Conservation (phyloP, 768 basidiomycete genomes). For the Tricholoma terreum region DNA sequence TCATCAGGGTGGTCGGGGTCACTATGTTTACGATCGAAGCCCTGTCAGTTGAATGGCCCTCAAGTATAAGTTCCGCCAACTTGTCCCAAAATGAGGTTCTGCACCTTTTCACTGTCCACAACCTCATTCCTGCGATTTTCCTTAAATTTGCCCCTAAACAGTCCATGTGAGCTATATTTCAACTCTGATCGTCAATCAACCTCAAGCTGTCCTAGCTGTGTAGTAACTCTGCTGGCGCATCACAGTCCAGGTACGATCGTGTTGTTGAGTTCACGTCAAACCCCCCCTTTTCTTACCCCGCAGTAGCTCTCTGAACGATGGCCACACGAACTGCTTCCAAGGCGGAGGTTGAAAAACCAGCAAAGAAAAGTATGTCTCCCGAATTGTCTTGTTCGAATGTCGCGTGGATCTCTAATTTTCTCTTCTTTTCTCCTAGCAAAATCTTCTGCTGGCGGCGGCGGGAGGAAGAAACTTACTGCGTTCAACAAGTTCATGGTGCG, state of each 20-base stretch:
- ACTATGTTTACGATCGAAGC: conserved; percentile 40
- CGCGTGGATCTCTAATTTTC: conserved; percentile 15
- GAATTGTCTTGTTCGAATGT: conserved; percentile 9
- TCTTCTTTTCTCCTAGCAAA: conserved; percentile 40
- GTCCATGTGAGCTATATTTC: conserved; percentile 2
- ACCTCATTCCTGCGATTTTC: conserved; percentile 15
- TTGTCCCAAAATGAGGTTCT: conserved; percentile 44
- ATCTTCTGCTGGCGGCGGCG: conserved; percentile 41
- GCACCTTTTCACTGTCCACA: conserved; percentile 43
- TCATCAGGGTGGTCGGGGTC: conserved; percentile 38
- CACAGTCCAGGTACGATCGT: not conserved
- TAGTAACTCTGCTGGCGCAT: not conserved
- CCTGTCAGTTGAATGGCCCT: conserved; percentile 44
- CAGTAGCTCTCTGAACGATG: conserved; percentile 29
- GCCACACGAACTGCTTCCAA: conserved; percentile 41
- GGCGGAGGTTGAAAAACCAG: conserved; percentile 41
- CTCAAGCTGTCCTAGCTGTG: conserved; percentile 1
- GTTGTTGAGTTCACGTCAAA: not conserved
- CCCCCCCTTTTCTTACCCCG: not conserved
- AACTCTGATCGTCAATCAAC: conserved; percentile 1
- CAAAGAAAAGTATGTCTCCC: conserved; percentile 53
- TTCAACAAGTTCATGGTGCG: conserved; percentile 75
- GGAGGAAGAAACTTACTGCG: conserved; percentile 61
- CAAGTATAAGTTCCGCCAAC: conserved; percentile 60
- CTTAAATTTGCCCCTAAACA: conserved; percentile 5